phyloP scores from a whole-genome alignment of 1,284 basidiomycete genomes.

The Xerocomus amazonicus region DNA sequence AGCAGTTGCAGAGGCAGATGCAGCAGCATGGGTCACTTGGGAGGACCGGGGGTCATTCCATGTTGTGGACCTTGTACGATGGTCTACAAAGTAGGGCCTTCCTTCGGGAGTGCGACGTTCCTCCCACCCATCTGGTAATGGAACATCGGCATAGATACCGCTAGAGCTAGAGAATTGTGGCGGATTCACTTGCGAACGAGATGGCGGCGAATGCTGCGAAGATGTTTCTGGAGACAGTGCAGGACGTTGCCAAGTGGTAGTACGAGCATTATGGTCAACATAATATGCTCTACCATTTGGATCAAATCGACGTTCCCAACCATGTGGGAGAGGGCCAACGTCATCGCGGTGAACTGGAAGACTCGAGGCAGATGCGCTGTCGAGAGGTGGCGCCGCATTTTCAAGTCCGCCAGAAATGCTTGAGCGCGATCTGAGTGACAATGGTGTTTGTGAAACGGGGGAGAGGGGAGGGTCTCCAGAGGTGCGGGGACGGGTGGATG shows the following conservation, averaged over 20 bases:
- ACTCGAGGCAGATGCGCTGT: constrained; percentile 4
- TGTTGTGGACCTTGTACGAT: constrained; percentile 94
- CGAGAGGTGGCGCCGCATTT: not conserved
- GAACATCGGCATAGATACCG: constrained; percentile 51
- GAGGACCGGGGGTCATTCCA: constrained; percentile 90
- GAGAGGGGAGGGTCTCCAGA: constrained; percentile 16
- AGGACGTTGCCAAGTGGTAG: constrained; percentile 94
- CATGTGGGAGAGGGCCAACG: constrained; percentile 55
- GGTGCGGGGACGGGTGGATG: constrained; percentile 17
- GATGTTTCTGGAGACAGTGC: constrained; percentile 18
- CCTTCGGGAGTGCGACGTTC: constrained; percentile 98
- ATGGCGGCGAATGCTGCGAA: constrained; percentile 8
- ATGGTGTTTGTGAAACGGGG: constrained; percentile 12
- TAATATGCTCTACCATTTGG: constrained; percentile 79
- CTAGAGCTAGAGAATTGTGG: constrained; percentile 17
- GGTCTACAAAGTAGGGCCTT: constrained; percentile 95
- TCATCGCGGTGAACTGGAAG: constrained; percentile 21
- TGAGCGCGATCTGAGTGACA: constrained; percentile 13
- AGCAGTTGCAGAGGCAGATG: constrained; percentile 74
- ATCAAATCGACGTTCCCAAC: constrained; percentile 94
- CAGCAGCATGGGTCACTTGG: constrained; percentile 23
- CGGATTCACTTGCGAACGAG: constrained; percentile 8
- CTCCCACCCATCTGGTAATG: constrained; percentile 96
- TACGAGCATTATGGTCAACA: constrained; percentile 89
- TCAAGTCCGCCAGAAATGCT: constrained; percentile 9